Evolutionary conservation across 2,329 filamentous ascomycete species (phyloP).

Genomic region (Neofusicoccum cordaticola): DNA sequence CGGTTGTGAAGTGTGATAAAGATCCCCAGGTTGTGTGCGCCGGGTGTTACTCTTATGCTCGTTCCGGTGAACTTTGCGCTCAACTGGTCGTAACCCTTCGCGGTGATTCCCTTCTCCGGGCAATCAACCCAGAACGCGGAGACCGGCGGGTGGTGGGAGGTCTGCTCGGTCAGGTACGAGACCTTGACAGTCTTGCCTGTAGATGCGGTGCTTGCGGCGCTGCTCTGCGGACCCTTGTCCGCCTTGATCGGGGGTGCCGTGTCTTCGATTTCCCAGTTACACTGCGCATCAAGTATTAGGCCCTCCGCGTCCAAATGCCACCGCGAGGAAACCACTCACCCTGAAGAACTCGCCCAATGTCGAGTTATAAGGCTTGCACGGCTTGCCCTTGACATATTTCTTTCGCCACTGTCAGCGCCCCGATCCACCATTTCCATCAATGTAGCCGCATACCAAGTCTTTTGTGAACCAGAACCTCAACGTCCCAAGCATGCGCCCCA

Average conservation of each 20-base stretch:
- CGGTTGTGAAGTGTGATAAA: constrained; percentile 82
- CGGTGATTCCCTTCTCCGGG: constrained; percentile 82
- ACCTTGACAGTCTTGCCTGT: constrained; percentile 63
- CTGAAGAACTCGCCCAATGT: constrained; percentile 96
- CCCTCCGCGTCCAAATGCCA: not conserved
- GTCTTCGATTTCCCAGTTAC: constrained; percentile 91
- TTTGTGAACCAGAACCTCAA: constrained; percentile 99
- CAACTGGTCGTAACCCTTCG: constrained; percentile 91
- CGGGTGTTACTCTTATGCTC: constrained; percentile 84
- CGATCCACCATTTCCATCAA: not conserved
- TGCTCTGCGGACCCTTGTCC: constrained; percentile 41
- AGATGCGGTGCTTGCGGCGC: constrained; percentile 35
- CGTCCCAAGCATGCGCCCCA: constrained; percentile 93
- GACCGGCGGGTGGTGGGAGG: constrained; percentile 94
- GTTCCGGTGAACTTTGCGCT: constrained; percentile 98
- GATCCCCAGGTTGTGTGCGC: constrained; percentile 91
- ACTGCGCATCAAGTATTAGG: constrained; percentile 51
- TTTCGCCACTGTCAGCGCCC: constrained; percentile 31
- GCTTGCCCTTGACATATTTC: constrained; percentile 98
- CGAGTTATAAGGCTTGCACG: constrained; percentile 98
- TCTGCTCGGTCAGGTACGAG: constrained; percentile 96
- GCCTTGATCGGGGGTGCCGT: constrained; percentile 60
- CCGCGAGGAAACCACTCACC: constrained; percentile 48
- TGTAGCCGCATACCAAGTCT: constrained; percentile 61
- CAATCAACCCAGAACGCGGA: constrained; percentile 94